phyloP scores from a whole-genome alignment of 768 basidiomycete genomes.

The Rhodocollybia butyracea region DNA sequence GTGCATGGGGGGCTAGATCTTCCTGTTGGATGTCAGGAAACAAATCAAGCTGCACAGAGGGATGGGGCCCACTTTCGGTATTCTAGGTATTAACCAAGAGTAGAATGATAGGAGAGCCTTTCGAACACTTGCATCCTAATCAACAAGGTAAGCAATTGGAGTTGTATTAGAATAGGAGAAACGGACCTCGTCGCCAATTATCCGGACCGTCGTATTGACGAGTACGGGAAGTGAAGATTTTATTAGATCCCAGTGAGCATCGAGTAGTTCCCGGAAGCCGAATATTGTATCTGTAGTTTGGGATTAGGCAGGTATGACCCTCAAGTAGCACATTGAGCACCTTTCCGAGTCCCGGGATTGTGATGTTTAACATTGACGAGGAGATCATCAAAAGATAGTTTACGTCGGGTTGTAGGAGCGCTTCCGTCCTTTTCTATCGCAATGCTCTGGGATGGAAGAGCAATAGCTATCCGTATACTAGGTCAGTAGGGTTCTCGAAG shows the following conservation, averaged over 20 bases:
- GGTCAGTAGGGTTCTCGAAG: slow-evolving; percentile 11
- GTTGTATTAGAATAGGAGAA: slow-evolving; percentile 2
- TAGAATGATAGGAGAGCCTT: slow-evolving; percentile 69
- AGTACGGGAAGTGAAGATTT: slow-evolving; percentile 50
- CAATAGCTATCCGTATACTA: slow-evolving; percentile 63
- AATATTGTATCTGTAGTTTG: slow-evolving; percentile 58
- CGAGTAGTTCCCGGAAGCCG: slow-evolving; percentile 71
- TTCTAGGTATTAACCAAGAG: slow-evolving; percentile 65
- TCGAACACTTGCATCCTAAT: slow-evolving; percentile 76
- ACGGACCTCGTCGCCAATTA: slow-evolving; percentile 80
- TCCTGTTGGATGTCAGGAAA: slow-evolving; percentile 41
- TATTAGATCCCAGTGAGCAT: slow-evolving; percentile 54
- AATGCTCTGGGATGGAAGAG: slow-evolving; percentile 83
- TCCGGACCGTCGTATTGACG: slow-evolving; percentile 57
- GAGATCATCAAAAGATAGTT: slow-evolving; percentile 74
- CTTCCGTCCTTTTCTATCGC: slow-evolving; percentile 47
- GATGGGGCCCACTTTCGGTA: slow-evolving; percentile 47
- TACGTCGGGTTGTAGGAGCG: slow-evolving; percentile 72
- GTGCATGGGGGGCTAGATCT: slow-evolving; percentile 68
- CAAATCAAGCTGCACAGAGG: neutral
- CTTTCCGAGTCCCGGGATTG: slow-evolving; percentile 71
- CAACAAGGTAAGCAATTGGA: slow-evolving; percentile 9
- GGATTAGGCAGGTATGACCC: neutral
- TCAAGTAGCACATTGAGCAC: slow-evolving; percentile 28
- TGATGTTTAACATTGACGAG: slow-evolving; percentile 81